Conservation (phyloP, 768 basidiomycete genomes). For the Rhodotorula sphaerocarpa region DNA sequence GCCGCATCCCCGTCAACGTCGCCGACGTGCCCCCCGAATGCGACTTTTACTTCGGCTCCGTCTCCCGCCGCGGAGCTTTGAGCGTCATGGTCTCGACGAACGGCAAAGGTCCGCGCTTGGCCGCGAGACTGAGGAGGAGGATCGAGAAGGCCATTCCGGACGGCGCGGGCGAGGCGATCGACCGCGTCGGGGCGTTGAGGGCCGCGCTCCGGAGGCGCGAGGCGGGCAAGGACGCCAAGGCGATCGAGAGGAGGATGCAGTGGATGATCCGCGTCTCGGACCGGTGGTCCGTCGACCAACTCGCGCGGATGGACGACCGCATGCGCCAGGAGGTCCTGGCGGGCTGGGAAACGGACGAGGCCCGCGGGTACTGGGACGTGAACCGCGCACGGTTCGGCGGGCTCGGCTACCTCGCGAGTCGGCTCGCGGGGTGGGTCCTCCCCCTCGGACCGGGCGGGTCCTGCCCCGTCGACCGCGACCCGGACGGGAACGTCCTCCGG, state of each 20-base stretch:
- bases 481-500: slow-evolving; percentile 15
- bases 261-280: slow-evolving; percentile 88
- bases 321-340: slow-evolving; percentile 61
- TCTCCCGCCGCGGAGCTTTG: slow-evolving; percentile 78
- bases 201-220: slow-evolving; percentile 65
- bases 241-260: slow-evolving; percentile 73
- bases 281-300: slow-evolving; percentile 72
- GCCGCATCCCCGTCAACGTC: slow-evolving; percentile 79
- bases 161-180: slow-evolving; percentile 66
- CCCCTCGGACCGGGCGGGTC: slow-evolving; percentile 1
- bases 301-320: slow-evolving; percentile 60
- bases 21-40: slow-evolving; percentile 92
- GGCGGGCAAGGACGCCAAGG: slow-evolving; percentile 61
- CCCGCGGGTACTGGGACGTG: slow-evolving; percentile 38
- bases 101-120: slow-evolving; percentile 83
- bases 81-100: slow-evolving; percentile 95
- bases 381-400: slow-evolving; percentile 1
- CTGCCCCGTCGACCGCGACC: slow-evolving; percentile 21
- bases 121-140: slow-evolving; percentile 65
- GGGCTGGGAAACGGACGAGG: slow-evolving; percentile 68
- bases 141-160: slow-evolving; percentile 64
- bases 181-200: slow-evolving; percentile 68
- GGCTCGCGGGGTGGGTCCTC: neutral
- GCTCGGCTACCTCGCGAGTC: slow-evolving; percentile 6
- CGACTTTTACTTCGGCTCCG: slow-evolving; percentile 97